Base-by-base conservation (phyloP, 495 filamentous ascomycete genomes). In the Thermochaetoides thermophila region DNA sequence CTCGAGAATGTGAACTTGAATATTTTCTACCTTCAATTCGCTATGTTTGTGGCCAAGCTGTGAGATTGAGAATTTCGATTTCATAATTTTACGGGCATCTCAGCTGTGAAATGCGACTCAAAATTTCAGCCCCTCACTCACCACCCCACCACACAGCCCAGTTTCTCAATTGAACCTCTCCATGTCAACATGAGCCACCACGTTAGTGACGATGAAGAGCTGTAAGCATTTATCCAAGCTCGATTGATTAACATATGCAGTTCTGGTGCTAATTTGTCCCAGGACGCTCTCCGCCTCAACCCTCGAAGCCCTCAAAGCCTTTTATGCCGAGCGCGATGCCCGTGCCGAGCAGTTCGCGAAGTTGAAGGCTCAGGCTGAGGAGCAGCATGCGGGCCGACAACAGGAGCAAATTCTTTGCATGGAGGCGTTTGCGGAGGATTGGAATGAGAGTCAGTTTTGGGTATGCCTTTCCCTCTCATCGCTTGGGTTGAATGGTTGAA, bases 381-480 rank as follows among this genome's bases (percentile, higher is more conserved):
- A 57, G 40, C 56, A 44, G 35, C 57, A 55, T 38, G 45, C 33
- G 5, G 35, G 15, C 19, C 27, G 16, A 10, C 19, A 7, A 13
- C 24, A 31, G 7, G 20, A 13, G 10, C 29, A 17, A 47, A 48
- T 56, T 24, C 39, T 80, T 19, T 73, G 66, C 5, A 87, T 87
- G 66, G 74, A 78, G 3, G 59, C 67, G 10, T 87, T 87, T 50
- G 56, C 60, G 1, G 81, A 87, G 57, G 76, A 86, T 50, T 87
- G 81, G 81, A 78, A 85, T 36, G 66, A 77, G 35, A 75, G 68
- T 34, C 81, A 87, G 50, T 84, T 86, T 46, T 81, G 79, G 78
- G 74, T 78, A 54, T 0, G 60, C 49, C 7, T 17, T 13, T 25
- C n/a, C n/a, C n/a, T n/a, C n/a, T n/a, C n/a, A n/a, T n/a, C n/a